These are phyloP conservation scores for Diplodia intermedia DNA, from an alignment of 2,329 filamentous ascomycete species.

Conservation along the genomic window DNA sequence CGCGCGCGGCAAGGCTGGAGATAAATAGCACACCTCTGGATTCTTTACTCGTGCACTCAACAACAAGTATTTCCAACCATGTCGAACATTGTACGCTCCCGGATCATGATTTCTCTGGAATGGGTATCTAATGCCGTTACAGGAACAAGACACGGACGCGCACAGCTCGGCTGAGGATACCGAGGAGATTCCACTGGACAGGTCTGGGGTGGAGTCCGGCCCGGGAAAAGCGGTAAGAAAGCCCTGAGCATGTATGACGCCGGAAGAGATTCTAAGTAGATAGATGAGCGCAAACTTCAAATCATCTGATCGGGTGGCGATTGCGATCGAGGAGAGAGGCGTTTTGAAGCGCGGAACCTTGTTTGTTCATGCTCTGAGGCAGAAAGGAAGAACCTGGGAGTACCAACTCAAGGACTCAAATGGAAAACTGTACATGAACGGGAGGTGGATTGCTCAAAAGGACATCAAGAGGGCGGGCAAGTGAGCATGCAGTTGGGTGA, in stretches of 20 bases:
- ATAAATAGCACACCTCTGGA: not conserved
- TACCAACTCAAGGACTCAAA: not conserved
- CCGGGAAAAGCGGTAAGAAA: not conserved
- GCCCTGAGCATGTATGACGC: not conserved
- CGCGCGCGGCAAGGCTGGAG: not conserved
- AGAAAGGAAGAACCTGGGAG: not conserved
- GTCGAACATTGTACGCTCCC: not conserved
- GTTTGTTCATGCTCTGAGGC: not conserved
- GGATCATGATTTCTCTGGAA: not conserved
- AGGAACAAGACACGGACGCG: not conserved
- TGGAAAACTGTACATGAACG: not conserved
- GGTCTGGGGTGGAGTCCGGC: not conserved
- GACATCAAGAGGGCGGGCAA: not conserved
- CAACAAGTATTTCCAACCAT: not conserved
- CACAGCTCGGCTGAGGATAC: not conserved
- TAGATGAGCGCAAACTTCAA: not conserved
- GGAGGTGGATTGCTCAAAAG: not conserved
- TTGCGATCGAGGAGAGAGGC: not conserved
- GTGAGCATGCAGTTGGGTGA: constrained; percentile 4
- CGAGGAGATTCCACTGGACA: not conserved
- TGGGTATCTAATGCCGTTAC: not conserved
- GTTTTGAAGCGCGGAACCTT: not conserved
- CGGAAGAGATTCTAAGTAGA: not conserved
- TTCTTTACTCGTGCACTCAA: not conserved
- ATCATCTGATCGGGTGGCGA: not conserved